Base-by-base conservation (phyloP, 1,284 basidiomycete genomes). In the Rhodofomes roseus region DNA sequence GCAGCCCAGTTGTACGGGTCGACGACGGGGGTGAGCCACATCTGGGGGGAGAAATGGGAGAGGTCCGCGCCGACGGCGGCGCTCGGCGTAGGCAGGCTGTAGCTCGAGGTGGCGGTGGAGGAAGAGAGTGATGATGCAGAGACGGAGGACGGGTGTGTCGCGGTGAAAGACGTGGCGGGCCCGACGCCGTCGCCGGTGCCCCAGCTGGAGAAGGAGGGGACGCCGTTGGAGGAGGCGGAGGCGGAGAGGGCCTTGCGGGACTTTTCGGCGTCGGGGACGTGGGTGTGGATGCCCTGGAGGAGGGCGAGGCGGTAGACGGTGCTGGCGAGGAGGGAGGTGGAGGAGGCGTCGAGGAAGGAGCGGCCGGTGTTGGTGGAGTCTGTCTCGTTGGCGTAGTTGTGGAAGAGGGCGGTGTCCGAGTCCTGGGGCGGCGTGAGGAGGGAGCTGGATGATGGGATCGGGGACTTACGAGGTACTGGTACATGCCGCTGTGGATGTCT, bases 401-500 rank as follows among this genome's bases (percentile, higher is more conserved):
- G 54, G 56, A 62, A 56, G 46, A 62, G 40, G n/a, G 46, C 41
- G 9, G 27, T 18, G 41, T 27, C 34, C 14, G n/a, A 37, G 16
- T 56, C 54, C 52, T 27, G 27, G 22, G 23, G 43, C n/a, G 43
- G 20, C 20, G 43, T 27, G 16, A 14, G 37, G 7, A 39, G n/a
- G n/a, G n/a, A n/a, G n/a, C n/a, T 12, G 37, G 5, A 39, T 22
- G 60, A 56, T 40, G 43, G 34, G 27, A 44, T 20, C 22, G 23
- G 44, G 43, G 16, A 44, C 71, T 31, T 29, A 79, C 86, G 3
- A 87, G 74, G 60, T 82, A 66, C 3, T 73, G 66, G 68, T 88
- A 93, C 74, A 93, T 87, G 5, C 78, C 90, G n/a, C 70, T 70
- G 57, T 93, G 83, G 56, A 95, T 90, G 70, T 93, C 90, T n/a